phyloP scores from a whole-genome alignment of 371 early-diverging fungal species.

The Coemansia sp. region DNA sequence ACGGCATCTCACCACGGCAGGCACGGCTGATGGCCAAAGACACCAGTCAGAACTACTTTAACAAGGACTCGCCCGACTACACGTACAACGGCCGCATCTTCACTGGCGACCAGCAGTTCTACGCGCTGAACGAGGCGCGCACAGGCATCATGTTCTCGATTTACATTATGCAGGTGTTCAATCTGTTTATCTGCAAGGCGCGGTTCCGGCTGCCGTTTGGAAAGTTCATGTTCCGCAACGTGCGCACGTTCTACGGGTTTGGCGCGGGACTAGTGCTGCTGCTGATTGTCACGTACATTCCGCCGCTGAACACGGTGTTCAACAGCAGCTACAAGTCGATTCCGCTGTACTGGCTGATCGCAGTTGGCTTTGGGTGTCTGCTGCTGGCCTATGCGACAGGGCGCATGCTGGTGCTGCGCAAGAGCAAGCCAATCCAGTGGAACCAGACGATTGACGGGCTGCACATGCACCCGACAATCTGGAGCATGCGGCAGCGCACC shows the following conservation, averaged over 20 bases:
- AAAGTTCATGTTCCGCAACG: slow-evolving; percentile 78
- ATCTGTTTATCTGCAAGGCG: slow-evolving; percentile 90
- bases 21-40: slow-evolving; percentile 61
- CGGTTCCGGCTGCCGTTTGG: slow-evolving; percentile 75
- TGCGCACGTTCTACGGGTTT: slow-evolving; percentile 65
- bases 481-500: slow-evolving; percentile 49
- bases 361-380: slow-evolving; percentile 73
- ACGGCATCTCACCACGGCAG: slow-evolving; percentile 59
- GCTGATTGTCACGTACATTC: slow-evolving; percentile 75
- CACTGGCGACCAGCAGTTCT: slow-evolving; percentile 57
- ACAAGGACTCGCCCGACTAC: slow-evolving; percentile 54
- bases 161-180: slow-evolving; percentile 86
- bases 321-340: slow-evolving; percentile 61
- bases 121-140: slow-evolving; percentile 67
- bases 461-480: slow-evolving; percentile 68
- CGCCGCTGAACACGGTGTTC: slow-evolving; percentile 75
- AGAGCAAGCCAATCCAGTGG: slow-evolving; percentile 60
- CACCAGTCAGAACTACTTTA: slow-evolving; percentile 55
- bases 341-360: slow-evolving; percentile 77
- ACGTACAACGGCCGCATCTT: slow-evolving; percentile 52
- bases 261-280: slow-evolving; percentile 64
- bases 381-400: slow-evolving; percentile 72
- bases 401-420: slow-evolving; percentile 63
- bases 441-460: slow-evolving; percentile 79
- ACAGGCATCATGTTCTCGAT: slow-evolving; percentile 71